Base-by-base conservation (phyloP, 2,329 filamentous ascomycete genomes). In the Knufia fluminis region DNA sequence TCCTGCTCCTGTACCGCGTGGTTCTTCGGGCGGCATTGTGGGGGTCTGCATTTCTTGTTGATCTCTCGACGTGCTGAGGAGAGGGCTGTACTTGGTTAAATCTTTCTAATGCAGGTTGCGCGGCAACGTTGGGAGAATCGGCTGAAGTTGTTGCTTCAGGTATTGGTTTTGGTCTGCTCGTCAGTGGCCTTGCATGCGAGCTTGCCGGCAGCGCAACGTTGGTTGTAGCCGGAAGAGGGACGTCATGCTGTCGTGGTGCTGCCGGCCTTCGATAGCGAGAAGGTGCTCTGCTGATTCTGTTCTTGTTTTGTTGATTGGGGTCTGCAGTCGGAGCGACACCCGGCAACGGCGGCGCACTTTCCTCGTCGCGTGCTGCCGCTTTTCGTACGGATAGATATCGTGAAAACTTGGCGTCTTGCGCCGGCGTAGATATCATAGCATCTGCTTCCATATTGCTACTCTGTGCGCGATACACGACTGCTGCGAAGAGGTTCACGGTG, bases 341-440 rank as follows among this genome's bases (percentile, higher is more conserved):
- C 17, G 46, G 43, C 19, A 51, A 36, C 14, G 59, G 55, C 46
- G 58, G 52, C 43, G 61, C 39, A 26, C 22, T 26, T 10, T 31
- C 19, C 22, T 48, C 61, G 48, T 68, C 64, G 19, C 66, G 58
- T 16, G 62, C 58, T 19, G 63, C 61, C 9, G 66, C 67, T 54
- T 70, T 70, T 51, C 78, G 67, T 49, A 80, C 75, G 24, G 76
- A 78, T 55, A 77, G 70, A 63, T 82, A 82, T 36, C 78, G 72
- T 48, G 76, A 76, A 60, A 77, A 73, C 59, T 76, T 79, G 43
- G 51, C 51, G n/a, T 26, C 33, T 33, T 52, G 51, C 17, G 48
- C n/a, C 3, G 43, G 7, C n/a, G 33, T 33, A 14, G 49, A 33
- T 9, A 26, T 23, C 3, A 22, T 24, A 3, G 20, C 28, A 14